These are phyloP conservation scores for Silene conica DNA, from an alignment of 148 eudicot species.

Conservation along the genomic window DNA sequence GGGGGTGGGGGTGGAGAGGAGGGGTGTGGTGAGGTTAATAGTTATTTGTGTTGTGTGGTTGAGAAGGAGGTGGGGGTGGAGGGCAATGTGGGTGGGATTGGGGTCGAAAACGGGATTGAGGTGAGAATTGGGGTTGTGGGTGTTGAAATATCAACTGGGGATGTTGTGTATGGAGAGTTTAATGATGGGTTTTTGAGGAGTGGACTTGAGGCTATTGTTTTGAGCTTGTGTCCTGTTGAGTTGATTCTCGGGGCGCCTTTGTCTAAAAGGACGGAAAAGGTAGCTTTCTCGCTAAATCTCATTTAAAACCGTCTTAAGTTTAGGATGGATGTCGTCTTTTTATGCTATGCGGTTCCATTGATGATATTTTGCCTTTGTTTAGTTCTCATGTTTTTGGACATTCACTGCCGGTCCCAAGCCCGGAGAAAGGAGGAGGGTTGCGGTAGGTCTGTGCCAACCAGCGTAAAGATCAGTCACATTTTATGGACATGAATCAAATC, in stretches of 20 bases:
- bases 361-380: constrained; percentile 8
- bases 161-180: constrained; percentile 80
- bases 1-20: constrained; percentile 83
- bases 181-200: constrained; percentile 75
- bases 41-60: constrained; percentile 80
- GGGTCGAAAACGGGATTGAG: constrained; percentile 35
- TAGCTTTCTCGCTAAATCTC: constrained; percentile 15
- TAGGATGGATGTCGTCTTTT: not conserved
- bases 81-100: constrained; percentile 19
- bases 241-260: constrained; percentile 72
- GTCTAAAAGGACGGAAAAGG: constrained; percentile 86
- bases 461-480: no score
- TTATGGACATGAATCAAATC: no score
- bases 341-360: no score
- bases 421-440: no score
- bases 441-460: no score
- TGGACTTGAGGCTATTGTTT: constrained; percentile 68
- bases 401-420: no score
- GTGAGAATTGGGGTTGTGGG: constrained; percentile 72
- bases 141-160: constrained; percentile 90
- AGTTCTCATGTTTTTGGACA: not conserved
- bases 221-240: constrained; percentile 78
- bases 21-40: constrained; percentile 59
- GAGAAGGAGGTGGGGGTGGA: constrained; percentile 39
- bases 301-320: no score